These are phyloP conservation scores for Ceratocystiopsis sp. DNA, from an alignment of 2,329 filamentous ascomycete species.

Conservation along the genomic window DNA sequence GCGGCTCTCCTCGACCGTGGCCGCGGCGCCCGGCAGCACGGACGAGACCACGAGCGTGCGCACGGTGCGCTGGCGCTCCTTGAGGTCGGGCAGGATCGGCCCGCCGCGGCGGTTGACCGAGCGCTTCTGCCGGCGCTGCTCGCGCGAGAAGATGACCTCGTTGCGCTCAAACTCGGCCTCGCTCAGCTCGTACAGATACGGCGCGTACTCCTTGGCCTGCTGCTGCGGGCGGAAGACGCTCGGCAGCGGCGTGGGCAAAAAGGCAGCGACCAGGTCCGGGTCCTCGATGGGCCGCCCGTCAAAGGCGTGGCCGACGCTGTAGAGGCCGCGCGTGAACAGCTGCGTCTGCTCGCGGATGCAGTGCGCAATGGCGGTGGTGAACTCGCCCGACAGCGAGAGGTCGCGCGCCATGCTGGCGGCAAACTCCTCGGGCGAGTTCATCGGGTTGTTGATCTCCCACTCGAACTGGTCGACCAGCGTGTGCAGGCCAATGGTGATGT, in stretches of 20 bases:
- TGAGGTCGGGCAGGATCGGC: conserved; percentile 85
- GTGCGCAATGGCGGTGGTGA: conserved; percentile 92
- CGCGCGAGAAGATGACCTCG: conserved; percentile 81
- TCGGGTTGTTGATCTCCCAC: conserved; percentile 94
- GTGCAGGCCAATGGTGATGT: conserved; percentile 91
- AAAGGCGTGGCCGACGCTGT: conserved; percentile 85
- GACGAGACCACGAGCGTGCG: conserved; percentile 84
- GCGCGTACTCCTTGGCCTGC: conserved; percentile 83
- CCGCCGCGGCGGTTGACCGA: conserved; percentile 89
- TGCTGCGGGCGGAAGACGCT: conserved; percentile 80
- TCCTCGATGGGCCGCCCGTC: conserved; percentile 89
- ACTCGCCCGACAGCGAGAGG: conserved; percentile 82
- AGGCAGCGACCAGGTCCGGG: conserved; percentile 68
- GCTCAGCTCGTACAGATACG: conserved; percentile 85
- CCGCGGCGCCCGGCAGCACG: conserved; percentile 73
- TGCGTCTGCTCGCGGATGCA: conserved; percentile 94
- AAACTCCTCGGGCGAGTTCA: conserved; percentile 91
- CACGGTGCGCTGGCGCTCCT: conserved; percentile 84
- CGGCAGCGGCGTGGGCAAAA: conserved; percentile 68
- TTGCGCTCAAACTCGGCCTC: conserved; percentile 80
- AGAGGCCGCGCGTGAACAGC: conserved; percentile 83
- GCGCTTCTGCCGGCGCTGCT: conserved; percentile 86
- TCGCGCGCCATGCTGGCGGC: conserved; percentile 78
- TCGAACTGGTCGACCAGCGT: conserved; percentile 95
- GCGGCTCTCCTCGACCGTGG: conserved; percentile 65